Conservation (phyloP, 495 filamentous ascomycete species). For the Hypoxylon crocopeplum region DNA sequence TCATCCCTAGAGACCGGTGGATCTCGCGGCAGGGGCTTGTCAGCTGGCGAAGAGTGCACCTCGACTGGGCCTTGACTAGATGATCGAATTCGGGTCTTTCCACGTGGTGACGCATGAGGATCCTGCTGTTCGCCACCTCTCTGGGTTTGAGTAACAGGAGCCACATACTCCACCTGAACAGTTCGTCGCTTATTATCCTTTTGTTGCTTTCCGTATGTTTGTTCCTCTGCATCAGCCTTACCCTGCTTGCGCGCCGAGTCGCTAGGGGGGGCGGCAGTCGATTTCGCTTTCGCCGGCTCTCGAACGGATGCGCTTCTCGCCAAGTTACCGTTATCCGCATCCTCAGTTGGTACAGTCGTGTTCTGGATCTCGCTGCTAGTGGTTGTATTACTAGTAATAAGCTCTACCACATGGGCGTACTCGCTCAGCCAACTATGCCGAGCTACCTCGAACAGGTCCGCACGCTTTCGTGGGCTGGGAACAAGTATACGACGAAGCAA, state of each 20-base stretch:
- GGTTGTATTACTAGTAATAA: slow-evolving; percentile 94
- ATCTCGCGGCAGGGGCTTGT: slow-evolving; percentile 62
- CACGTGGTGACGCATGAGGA: slow-evolving; percentile 34
- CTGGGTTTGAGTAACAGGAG: slow-evolving; percentile 82
- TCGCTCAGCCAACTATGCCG: slow-evolving; percentile 98
- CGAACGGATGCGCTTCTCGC: slow-evolving; percentile 89
- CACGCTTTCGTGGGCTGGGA: slow-evolving; percentile 92
- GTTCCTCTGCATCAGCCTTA: slow-evolving; percentile 72
- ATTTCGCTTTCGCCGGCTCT: slow-evolving; percentile 77
- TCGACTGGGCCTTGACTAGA: slow-evolving; percentile 58
- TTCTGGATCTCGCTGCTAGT: slow-evolving; percentile 85
- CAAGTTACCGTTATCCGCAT: slow-evolving; percentile 69
- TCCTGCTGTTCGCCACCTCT: slow-evolving; percentile 54
- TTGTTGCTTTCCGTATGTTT: slow-evolving; percentile 63
- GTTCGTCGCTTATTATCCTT: slow-evolving; percentile 91
- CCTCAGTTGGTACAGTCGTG: slow-evolving; percentile 74
- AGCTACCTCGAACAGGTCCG: slow-evolving; percentile 96
- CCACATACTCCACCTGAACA: slow-evolving; percentile 97
- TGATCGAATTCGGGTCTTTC: slow-evolving; percentile 59
- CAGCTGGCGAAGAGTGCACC: slow-evolving; percentile 46
- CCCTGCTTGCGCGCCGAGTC: slow-evolving; percentile 78
- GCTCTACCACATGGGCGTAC: slow-evolving; percentile 91
- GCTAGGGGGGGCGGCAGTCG: slow-evolving; percentile 63
- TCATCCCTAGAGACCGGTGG: slow-evolving; percentile 52
- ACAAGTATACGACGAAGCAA: slow-evolving; percentile 91